Percentiles rank a stretch among this genome's conserved stretches.
phyloP scores from a whole-genome alignment of 2,329 filamentous ascomycete genomes.

The Hansfordia pulvinata region DNA sequence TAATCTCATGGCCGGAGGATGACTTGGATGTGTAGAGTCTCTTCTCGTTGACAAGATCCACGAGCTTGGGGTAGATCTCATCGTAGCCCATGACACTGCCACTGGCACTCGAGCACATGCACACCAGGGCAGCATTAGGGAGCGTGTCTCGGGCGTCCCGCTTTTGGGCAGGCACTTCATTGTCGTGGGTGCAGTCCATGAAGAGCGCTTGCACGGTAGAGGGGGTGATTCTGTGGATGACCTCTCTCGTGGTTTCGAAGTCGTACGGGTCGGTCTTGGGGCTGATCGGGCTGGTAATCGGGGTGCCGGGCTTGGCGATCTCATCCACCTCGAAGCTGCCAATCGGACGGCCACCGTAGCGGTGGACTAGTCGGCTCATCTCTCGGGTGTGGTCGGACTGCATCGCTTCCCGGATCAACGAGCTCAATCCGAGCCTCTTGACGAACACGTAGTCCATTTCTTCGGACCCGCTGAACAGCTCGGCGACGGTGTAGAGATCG shows the following conservation, averaged over 20 bases:
- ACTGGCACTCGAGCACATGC: slow-evolving; percentile 88
- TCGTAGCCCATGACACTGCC: slow-evolving; percentile 98
- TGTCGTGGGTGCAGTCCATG: slow-evolving; percentile 99
- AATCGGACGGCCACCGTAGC: slow-evolving; percentile 85
- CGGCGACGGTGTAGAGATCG: slow-evolving; percentile 82
- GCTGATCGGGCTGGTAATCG: slow-evolving; percentile 18
- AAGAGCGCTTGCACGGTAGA: slow-evolving; percentile 86
- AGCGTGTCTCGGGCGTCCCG: slow-evolving; percentile 87
- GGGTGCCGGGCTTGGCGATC: slow-evolving; percentile 42
- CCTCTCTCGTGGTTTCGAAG: slow-evolving; percentile 36
- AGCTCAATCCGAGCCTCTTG: slow-evolving; percentile 79
- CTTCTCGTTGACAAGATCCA: slow-evolving; percentile 88
- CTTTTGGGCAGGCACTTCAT: slow-evolving; percentile 91
- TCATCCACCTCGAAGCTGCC: slow-evolving; percentile 96
- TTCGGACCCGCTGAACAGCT: slow-evolving; percentile 91
- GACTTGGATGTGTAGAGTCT: slow-evolving; percentile 69
- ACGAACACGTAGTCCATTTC: slow-evolving; percentile 95
- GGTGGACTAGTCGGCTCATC: slow-evolving; percentile 82
- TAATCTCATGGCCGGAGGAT: slow-evolving; percentile 45
- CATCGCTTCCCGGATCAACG: slow-evolving; percentile 94
- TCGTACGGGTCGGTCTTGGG: slow-evolving; percentile 15
- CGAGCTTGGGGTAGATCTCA: slow-evolving; percentile 82
- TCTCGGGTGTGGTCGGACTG: slow-evolving; percentile 94
- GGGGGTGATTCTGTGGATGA: slow-evolving; percentile 71
- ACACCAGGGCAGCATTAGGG: slow-evolving; percentile 84